Base-by-base conservation (phyloP, 495 filamentous ascomycete species). In the Clavariopsis aquatica region DNA sequence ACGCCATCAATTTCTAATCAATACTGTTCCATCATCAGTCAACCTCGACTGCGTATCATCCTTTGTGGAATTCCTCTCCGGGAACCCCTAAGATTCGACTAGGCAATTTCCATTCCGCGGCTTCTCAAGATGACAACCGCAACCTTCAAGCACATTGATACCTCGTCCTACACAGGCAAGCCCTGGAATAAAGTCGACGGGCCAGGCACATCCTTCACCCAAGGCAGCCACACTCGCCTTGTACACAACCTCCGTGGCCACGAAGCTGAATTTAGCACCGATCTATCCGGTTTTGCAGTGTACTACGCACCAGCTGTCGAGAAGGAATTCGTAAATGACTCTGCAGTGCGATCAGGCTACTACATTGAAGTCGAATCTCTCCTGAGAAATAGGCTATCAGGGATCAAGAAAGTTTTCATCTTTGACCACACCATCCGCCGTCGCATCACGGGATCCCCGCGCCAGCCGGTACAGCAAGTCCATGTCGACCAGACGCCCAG, bases 391-490 rank as follows among this genome's bases (percentile, higher is more conserved):
- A 59, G 55, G 19, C 52, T 71, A 1, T 62, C 66, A 3, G 69
- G 72, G 23, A 53, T 75, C 27, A 74, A 73, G 52, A 77, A 77
- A 60, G 71, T 77, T 27, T 64, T 73, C 15, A 73, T 75, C 52
- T 77, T 77, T 57, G 75, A 77, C 68, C 75, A 77, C 60, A 77
- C 75, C 12, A 77, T 77, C 41, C 66, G 75, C 8, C 61, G 75
- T 1, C 56, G 75, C 12, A 34, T 54, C 1, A 71, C 69, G 26
- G 69, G 73, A 36, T 59, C 73, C 8, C 72, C 75, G 9, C 69
- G 75, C n/a, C 73, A 76, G 46, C 75, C 75, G 1, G 75, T 77
- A 2, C 75, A 75, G 56, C 72, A 76, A 45, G 75, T 77, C 12
- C 75, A 77, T 52, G 75, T 77, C 13, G 75, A 77, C 57, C 75